A percentile compares a stretch with the other conserved stretches of the same genome.
phyloP scores from a whole-genome alignment of 352 stramenopile species.

The Phytophthora brassicae region DNA sequence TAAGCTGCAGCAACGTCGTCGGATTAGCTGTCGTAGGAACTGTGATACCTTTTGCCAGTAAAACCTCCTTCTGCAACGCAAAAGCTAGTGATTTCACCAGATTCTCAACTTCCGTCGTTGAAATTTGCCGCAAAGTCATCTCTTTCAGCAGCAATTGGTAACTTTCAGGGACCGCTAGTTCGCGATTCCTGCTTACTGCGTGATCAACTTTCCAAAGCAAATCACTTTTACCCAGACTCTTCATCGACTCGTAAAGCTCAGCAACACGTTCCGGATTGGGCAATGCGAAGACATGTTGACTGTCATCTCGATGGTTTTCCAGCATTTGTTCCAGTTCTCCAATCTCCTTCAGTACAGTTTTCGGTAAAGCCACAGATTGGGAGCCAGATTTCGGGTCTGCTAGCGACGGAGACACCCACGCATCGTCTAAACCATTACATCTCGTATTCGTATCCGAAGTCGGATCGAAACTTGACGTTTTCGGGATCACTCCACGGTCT shows the following conservation, averaged over 20 bases:
- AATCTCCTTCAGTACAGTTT: slow-evolving; percentile 61
- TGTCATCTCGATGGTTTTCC: slow-evolving; percentile 33
- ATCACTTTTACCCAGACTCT: slow-evolving; percentile 68
- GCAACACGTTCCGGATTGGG: slow-evolving; percentile 69
- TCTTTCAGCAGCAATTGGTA: slow-evolving; percentile 49
- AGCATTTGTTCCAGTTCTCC: slow-evolving; percentile 50
- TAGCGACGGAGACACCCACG: slow-evolving; percentile 16
- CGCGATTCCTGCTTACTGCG: slow-evolving; percentile 55
- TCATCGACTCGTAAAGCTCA: slow-evolving; percentile 62
- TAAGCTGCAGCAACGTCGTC: slow-evolving; percentile 48
- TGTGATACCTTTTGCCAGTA: slow-evolving; percentile 40
- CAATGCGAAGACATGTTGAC: slow-evolving; percentile 28
- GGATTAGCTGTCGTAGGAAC: slow-evolving; percentile 54
- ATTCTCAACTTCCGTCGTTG: slow-evolving; percentile 60
- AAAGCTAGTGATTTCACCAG: slow-evolving; percentile 55
- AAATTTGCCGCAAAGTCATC: slow-evolving; percentile 57
- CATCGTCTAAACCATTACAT: not conserved
- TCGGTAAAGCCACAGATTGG: slow-evolving; percentile 31
- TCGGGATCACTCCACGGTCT: slow-evolving; percentile 69
- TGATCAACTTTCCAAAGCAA: slow-evolving; percentile 79
- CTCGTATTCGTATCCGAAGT: not conserved
- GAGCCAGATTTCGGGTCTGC: slow-evolving; percentile 12
- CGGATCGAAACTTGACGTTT: slow-evolving; percentile 25
- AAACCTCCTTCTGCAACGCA: slow-evolving; percentile 62
- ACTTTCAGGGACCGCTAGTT: slow-evolving; percentile 52